Evolutionary conservation across 1,284 basidiomycete species (phyloP).

Genomic region (Apiotrichum mycotoxinovorans): DNA sequence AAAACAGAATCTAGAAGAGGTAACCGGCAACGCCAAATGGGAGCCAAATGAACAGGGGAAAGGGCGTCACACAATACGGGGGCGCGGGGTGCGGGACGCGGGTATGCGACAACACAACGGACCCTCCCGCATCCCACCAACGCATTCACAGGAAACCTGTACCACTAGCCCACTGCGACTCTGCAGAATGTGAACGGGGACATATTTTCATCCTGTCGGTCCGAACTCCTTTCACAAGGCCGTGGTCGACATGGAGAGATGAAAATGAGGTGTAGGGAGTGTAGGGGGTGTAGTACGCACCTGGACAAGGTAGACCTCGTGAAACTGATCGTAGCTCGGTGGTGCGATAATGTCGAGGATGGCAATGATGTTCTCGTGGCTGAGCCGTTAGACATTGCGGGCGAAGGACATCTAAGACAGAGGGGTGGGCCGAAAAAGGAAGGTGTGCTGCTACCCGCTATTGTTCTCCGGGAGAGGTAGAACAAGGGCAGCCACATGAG

Average conservation of each 20-base stretch:
- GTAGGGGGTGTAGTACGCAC: constrained; percentile 12
- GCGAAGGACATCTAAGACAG: not conserved
- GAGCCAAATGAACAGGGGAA: not conserved
- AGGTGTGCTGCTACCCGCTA: not conserved
- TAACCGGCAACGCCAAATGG: no score
- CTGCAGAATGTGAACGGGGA: not conserved
- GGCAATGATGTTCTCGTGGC: constrained; percentile 73
- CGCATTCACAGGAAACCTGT: not conserved
- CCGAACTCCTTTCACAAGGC: not conserved
- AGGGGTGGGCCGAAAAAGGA: not conserved
- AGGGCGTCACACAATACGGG: not conserved
- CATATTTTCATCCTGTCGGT: not conserved
- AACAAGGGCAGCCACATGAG: no score
- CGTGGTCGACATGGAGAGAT: no score
- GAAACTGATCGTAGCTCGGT: constrained; percentile 81
- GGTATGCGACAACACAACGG: not conserved
- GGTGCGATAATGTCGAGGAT: constrained; percentile 94
- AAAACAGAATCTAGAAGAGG: no score
- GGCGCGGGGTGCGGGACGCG: not conserved
- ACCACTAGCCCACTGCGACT: not conserved
- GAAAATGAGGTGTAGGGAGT: no score
- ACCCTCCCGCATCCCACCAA: not conserved
- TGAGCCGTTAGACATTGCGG: constrained; percentile 9
- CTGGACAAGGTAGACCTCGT: constrained; percentile 74
- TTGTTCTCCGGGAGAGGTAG: no score